phyloP scores from a whole-genome alignment of 2,329 filamentous ascomycete species.

The Alternaria sp. region DNA sequence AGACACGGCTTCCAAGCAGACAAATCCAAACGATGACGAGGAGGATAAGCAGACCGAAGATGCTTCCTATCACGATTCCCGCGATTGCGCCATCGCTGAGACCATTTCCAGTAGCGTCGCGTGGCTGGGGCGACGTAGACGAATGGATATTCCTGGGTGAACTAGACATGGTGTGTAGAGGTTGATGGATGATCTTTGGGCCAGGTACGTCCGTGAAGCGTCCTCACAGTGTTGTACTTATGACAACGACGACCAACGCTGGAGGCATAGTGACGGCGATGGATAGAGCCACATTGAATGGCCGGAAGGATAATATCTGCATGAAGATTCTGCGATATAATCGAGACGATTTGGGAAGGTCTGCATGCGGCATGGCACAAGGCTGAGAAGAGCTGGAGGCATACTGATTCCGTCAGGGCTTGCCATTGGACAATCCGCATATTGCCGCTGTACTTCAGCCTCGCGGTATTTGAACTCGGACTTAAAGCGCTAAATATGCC shows the following conservation, averaged over 20 bases:
- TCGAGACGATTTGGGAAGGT: background rate
- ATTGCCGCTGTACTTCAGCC: background rate
- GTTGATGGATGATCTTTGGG: fast-evolving
- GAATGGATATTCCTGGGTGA: background rate
- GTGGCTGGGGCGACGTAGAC: background rate
- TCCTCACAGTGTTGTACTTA: background rate
- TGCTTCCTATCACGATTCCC: background rate
- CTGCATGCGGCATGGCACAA: background rate
- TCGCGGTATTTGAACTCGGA: background rate
- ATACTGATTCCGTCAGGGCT: background rate
- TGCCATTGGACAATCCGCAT: background rate
- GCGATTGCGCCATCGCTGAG: background rate
- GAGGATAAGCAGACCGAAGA: background rate
- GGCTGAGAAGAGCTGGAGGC: background rate
- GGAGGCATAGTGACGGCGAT: background rate
- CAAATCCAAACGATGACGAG: background rate
- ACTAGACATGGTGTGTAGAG: background rate
- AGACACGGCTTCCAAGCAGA: too few relatives aligned
- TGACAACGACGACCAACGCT: background rate
- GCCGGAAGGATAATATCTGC: background rate
- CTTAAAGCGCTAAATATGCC: background rate
- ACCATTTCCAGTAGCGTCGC: background rate
- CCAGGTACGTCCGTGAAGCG: background rate
- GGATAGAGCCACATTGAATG: fast-evolving
- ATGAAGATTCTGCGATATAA: background rate